These are phyloP conservation scores for Odonthalia washingtoniensis DNA, from an alignment of 31 red algal genomes.

Conservation along the genomic window DNA sequence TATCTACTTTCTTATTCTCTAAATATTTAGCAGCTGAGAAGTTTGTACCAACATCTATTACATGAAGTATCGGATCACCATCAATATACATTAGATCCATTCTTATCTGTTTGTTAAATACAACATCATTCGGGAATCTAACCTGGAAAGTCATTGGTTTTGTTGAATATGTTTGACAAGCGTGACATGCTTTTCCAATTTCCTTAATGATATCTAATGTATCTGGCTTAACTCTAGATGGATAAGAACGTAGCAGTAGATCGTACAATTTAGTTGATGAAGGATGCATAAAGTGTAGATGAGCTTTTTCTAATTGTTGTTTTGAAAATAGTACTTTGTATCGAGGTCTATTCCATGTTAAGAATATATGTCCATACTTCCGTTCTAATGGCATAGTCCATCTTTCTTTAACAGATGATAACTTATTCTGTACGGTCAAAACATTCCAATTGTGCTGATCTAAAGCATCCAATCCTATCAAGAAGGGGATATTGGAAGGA, in stretches of 20 bases:
- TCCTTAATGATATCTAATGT: neutral
- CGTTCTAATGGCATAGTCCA: neutral
- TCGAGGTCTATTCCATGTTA: neutral
- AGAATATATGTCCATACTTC: neutral
- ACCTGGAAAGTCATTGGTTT: constrained; percentile 23
- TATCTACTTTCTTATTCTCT: too few relatives aligned
- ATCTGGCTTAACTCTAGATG: neutral
- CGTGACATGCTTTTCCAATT: constrained; percentile 28
- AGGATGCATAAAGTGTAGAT: constrained; percentile 12
- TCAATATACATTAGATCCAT: constrained; percentile 42
- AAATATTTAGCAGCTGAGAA: neutral
- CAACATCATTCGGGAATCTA: constrained; percentile 9
- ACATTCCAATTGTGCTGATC: neutral
- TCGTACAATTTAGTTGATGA: neutral
- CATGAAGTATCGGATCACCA: constrained; percentile 28
- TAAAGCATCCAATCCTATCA: neutral
- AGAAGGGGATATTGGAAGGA: neutral
- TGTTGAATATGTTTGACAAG: constrained; percentile 14
- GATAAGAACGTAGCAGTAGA: neutral
- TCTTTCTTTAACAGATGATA: neutral
- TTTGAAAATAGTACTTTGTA: neutral
- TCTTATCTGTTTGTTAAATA: constrained; percentile 33
- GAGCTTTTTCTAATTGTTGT: neutral
- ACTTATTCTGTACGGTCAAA: neutral
- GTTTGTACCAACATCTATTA: constrained; percentile 21